Evolutionary conservation across 352 stramenopile genomes (phyloP).

Genomic region (Pythium periplocum): DNA sequence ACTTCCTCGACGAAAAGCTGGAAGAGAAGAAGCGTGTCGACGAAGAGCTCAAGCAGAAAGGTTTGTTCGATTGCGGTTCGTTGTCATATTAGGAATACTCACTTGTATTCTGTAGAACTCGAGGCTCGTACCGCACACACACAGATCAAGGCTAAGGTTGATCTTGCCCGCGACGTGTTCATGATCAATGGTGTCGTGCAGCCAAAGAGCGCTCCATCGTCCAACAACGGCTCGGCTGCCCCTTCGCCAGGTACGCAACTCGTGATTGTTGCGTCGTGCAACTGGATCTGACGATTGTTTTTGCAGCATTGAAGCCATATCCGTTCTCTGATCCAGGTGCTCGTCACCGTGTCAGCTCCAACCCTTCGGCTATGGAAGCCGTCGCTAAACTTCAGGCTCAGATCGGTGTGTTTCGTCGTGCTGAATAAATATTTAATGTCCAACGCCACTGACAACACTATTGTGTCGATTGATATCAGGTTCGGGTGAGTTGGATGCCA

Average conservation of each 20-base stretch:
- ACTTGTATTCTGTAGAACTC: conserved; percentile 5
- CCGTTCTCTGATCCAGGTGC: conserved; percentile 54
- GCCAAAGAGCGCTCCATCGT: conserved; percentile 23
- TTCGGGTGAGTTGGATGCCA: not conserved
- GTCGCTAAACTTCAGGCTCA: conserved; percentile 54
- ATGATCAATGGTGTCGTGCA: conserved; percentile 64
- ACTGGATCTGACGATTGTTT: not conserved
- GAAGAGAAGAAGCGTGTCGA: conserved; percentile 57
- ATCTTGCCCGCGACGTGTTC: conserved; percentile 45
- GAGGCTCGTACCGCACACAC: conserved; percentile 17
- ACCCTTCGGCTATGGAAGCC: conserved; percentile 35
- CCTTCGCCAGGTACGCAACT: conserved; percentile 8
- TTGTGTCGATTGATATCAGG: conserved; percentile 16
- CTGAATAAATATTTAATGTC: not conserved
- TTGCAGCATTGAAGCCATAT: conserved; percentile 36
- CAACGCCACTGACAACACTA: conserved; percentile 2
- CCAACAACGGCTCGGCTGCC: not conserved
- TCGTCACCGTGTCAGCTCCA: conserved; percentile 20
- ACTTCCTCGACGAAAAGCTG: conserved; percentile 51
- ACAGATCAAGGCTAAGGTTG: conserved; percentile 54
- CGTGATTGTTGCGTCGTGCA: not conserved
- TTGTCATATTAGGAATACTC: not conserved
- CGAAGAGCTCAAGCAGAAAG: conserved; percentile 33
- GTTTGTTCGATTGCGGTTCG: conserved; percentile 2
- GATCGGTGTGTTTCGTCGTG: conserved; percentile 25